Evolutionary conservation across 257 asterid species (phyloP).

Genomic region (Lycium ferocissimum): DNA sequence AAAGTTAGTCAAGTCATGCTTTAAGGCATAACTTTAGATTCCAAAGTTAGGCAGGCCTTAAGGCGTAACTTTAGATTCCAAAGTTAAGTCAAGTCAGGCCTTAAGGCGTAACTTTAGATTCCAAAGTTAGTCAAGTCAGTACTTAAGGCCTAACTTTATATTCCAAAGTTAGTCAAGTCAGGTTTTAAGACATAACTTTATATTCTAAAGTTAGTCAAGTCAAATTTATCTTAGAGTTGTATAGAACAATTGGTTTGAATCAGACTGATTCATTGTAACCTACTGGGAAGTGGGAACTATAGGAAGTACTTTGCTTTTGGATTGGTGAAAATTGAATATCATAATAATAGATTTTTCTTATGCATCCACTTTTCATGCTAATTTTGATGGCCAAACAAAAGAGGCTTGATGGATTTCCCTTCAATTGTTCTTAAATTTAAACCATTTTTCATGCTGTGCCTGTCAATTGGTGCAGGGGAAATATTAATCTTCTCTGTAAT

Average conservation of each 20-base stretch:
- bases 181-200: no score
- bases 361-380: not conserved
- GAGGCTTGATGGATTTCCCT: not conserved
- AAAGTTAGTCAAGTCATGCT: no score
- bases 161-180: no score
- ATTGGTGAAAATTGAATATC: slow-evolving; percentile 20
- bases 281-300: not conserved
- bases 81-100: no score
- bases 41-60: no score
- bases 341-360: not conserved
- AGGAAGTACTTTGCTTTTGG: not conserved
- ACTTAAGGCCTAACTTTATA: no score
- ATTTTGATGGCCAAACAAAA: not conserved
- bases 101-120: no score
- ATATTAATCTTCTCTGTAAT: not conserved
- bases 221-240: not conserved
- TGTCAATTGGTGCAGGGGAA: not conserved
- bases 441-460: not conserved
- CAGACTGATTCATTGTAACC: not conserved
- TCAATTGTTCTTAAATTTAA: not conserved
- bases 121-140: no score
- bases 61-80: no score
- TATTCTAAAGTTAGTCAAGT: not conserved
- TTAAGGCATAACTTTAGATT: no score
- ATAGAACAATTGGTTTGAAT: slow-evolving; percentile 19